Percentiles rank a stretch among this genome's conserved stretches.
Evolutionary conservation across 805 yeast species (phyloP).

Genomic region (Komagataella kurtzmanii): DNA sequence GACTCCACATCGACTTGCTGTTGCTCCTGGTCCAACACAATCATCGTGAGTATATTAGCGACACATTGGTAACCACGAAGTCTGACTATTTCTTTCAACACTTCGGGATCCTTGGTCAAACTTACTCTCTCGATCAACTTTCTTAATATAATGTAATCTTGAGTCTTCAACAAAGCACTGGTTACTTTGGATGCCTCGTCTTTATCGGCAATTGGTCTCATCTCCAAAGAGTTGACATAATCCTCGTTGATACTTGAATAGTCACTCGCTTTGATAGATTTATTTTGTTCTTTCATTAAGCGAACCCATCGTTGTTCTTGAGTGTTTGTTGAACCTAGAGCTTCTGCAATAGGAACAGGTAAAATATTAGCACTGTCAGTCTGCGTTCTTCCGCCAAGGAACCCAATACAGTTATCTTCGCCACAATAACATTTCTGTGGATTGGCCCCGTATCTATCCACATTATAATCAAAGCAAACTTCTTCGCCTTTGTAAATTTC

Average conservation of each 20-base stretch:
- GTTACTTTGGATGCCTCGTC: conserved; percentile 65
- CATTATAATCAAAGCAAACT: conserved; percentile 84
- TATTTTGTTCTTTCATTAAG: conserved; percentile 29
- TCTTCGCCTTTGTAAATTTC: conserved; percentile 70
- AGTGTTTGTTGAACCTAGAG: conserved; percentile 59
- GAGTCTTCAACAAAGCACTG: conserved; percentile 64
- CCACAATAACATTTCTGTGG: conserved; percentile 95
- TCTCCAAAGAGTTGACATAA: conserved; percentile 46
- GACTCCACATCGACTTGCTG: conserved; percentile 1
- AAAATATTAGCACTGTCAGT: conserved; percentile 78
- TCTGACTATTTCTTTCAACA: conserved; percentile 49
- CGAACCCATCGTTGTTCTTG: conserved; percentile 65
- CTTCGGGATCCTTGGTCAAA: conserved; percentile 32
- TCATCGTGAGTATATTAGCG: conserved; percentile 38
- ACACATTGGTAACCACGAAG: conserved; percentile 83
- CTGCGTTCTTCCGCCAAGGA: conserved; percentile 94
- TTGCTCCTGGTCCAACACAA: conserved; percentile 7
- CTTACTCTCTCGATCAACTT: conserved; percentile 59
- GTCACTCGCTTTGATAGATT: conserved; percentile 13
- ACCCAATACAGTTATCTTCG: conserved; percentile 81
- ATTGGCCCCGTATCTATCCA: conserved; percentile 90
- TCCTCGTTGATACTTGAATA: conserved; percentile 49
- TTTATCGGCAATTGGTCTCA: conserved; percentile 30
- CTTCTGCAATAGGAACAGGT: conserved; percentile 76
- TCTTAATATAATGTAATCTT: conserved; percentile 48